Conservation (phyloP, 345 rosid genomes). For the Balakata baccata region DNA sequence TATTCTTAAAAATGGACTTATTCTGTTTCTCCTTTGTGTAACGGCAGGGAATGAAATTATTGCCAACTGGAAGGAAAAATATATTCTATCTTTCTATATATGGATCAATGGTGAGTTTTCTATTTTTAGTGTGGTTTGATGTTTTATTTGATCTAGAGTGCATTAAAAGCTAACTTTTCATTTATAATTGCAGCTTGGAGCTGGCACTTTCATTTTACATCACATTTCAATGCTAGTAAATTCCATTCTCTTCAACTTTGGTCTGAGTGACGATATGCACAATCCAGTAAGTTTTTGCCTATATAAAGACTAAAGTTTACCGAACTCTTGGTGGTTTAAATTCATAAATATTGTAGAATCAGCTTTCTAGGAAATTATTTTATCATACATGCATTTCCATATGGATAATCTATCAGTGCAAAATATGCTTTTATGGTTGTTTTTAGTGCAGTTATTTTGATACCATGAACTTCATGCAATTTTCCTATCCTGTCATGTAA, state of each 20-base stretch:
- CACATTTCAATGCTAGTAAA: slow-evolving; percentile 73
- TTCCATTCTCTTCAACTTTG: slow-evolving; percentile 70
- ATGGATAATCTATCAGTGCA: neutral
- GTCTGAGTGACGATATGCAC: slow-evolving; percentile 89
- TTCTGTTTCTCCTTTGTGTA: neutral
- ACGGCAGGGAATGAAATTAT: slow-evolving; percentile 66
- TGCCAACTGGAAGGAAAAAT: slow-evolving; percentile 73
- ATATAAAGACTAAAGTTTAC: neutral
- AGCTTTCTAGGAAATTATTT: neutral
- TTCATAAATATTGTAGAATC: neutral
- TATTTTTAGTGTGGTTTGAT: slow-evolving; percentile 1
- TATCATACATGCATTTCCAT: neutral
- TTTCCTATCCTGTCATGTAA: too few species aligned
- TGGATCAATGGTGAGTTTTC: slow-evolving; percentile 62
- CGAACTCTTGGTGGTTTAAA: neutral
- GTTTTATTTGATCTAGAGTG: slow-evolving; percentile 1
- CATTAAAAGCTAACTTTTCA: slow-evolving; percentile 17
- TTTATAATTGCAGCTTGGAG: slow-evolving; percentile 60
- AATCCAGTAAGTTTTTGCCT: slow-evolving; percentile 58
- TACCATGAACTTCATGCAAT: too few species aligned
- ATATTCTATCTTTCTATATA: slow-evolving; percentile 56
- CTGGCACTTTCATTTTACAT: slow-evolving; percentile 78
- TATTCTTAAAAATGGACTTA: neutral
- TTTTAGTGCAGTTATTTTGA: too few species aligned
- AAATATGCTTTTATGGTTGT: neutral